Base-by-base conservation (phyloP, 2,329 filamentous ascomycete genomes). In the Epicoccum sorghinum region DNA sequence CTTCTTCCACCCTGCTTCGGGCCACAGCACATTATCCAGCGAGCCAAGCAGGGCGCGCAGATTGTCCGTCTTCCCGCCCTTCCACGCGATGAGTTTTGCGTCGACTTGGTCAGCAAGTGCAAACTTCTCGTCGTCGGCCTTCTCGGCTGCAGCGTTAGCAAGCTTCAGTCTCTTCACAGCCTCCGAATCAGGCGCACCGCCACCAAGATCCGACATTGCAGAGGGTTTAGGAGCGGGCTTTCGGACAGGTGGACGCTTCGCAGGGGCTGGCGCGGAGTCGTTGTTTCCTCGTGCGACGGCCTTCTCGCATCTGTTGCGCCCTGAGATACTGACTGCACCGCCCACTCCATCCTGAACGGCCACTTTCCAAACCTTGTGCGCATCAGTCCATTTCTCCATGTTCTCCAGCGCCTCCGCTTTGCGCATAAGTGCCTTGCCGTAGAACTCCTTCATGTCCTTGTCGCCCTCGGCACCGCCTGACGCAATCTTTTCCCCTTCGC, bases 321-420 rank as follows among this genome's bases (percentile, higher is more conserved):
- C 95, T 64, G 93, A 89, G 36, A 91, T 89, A 46, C 91, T 92
- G 7, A 89, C 89, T 7, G 89, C 81, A 7, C 92, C 93, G n/a
- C 95, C 93, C 13, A 96, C 86, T 4, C 93, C 91, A 24, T 85
- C 86, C 75, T 96, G 89, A 1, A 98, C 89, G 30, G 91, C 93
- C 49, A 84, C 79, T 66, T 88, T 86, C 95, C 95, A 99, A 0
- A 90, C 86, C 2, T 80, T 78, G 0, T 86, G 87, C 1, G 95
- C 95, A 45, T 98, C 93, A 3, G 79, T 77, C 93, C 93, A 99
- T 71, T 89, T 91, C 77, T 99, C 95, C 81, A 99, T 89, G 70
- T 96, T 89, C 74, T 99, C 95, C 7, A 98, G 81, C 1, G 92
- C 95, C 76, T 99, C 95, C 0, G 95, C 95, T 78, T 98, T 98